phyloP scores from a whole-genome alignment of 441 rosid genomes.

The Populus hybrid region DNA sequence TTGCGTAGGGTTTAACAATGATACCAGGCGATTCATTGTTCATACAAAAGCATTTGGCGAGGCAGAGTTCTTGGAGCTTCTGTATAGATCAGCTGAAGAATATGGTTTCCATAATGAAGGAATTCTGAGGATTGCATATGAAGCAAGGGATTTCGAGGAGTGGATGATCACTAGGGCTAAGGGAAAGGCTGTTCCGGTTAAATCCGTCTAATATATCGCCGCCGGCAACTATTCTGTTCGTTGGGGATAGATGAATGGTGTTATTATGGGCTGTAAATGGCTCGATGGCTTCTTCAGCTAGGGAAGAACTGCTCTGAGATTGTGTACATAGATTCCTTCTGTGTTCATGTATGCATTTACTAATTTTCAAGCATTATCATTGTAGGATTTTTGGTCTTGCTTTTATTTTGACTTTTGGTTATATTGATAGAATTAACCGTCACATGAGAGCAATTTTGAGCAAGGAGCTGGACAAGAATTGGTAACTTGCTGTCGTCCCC shows the following conservation, averaged over 20 bases:
- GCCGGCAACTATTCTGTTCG: neutral
- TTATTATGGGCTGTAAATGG: too few relatives aligned
- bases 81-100: conserved; percentile 38
- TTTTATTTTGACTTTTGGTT: too few relatives aligned
- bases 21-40: conserved; percentile 28
- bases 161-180: conserved; percentile 21
- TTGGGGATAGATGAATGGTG: too few relatives aligned
- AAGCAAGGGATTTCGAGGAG: conserved; percentile 36
- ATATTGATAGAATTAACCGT: neutral
- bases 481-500: too few relatives aligned
- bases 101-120: conserved; percentile 33
- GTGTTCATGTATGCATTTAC: neutral
- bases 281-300: neutral
- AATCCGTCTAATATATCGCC: neutral
- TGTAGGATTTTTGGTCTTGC: too few relatives aligned
- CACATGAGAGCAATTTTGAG: too few relatives aligned
- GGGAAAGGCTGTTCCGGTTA: conserved; percentile 16
- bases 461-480: too few relatives aligned
- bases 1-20: conserved; percentile 20
- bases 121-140: conserved; percentile 33
- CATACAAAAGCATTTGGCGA: conserved; percentile 30
- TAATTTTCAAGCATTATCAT: neutral
- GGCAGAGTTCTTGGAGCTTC: conserved; percentile 32
- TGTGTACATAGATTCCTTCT: too few relatives aligned
- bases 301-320: too few relatives aligned